A percentile compares a stretch with the other conserved stretches of the same genome.
Conservation (phyloP, 2,329 filamentous ascomycete genomes). For the Talaromyces piceae region DNA sequence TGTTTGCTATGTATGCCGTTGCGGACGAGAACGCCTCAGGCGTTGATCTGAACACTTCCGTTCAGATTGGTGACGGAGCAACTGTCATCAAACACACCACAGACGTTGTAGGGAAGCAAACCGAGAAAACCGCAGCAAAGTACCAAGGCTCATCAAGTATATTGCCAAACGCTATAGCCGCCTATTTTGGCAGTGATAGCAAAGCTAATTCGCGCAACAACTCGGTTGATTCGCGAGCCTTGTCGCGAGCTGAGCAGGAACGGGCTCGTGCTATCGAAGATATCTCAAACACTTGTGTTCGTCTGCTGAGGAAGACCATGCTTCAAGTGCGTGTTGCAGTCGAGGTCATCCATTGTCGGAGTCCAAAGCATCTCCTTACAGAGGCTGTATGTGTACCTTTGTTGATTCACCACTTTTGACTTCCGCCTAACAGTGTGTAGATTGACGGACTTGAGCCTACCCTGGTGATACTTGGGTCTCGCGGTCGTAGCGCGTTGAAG, state of each 20-base stretch:
- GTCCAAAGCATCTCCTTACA: constrained; percentile 88
- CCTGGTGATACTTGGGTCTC: constrained; percentile 83
- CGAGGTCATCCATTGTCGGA: constrained; percentile 97
- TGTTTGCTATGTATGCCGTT: constrained; percentile 87
- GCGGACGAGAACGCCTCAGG: constrained; percentile 64
- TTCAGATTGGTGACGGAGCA: constrained; percentile 61
- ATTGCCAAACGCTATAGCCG: constrained; percentile 25
- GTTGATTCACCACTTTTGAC: not conserved
- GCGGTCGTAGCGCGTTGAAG: constrained; percentile 85
- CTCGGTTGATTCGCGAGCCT: constrained; percentile 44
- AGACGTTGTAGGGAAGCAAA: constrained; percentile 53
- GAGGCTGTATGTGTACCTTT: constrained; percentile 57
- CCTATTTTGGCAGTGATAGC: constrained; percentile 28
- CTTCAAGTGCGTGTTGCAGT: constrained; percentile 89
- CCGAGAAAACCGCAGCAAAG: constrained; percentile 49
- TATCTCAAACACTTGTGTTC: constrained; percentile 78
- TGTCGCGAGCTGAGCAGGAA: constrained; percentile 64
- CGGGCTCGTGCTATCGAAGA: constrained; percentile 71
- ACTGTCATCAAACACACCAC: constrained; percentile 70
- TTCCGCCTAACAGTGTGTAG: constrained; percentile 25
- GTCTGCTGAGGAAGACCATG: constrained; percentile 78
- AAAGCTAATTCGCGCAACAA: constrained; percentile 31
- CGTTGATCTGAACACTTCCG: constrained; percentile 29
- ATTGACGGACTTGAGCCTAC: constrained; percentile 91
- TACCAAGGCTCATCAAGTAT: constrained; percentile 26